Conservation (phyloP, 306 rosid genomes). For the Prinsepia uniflora region DNA sequence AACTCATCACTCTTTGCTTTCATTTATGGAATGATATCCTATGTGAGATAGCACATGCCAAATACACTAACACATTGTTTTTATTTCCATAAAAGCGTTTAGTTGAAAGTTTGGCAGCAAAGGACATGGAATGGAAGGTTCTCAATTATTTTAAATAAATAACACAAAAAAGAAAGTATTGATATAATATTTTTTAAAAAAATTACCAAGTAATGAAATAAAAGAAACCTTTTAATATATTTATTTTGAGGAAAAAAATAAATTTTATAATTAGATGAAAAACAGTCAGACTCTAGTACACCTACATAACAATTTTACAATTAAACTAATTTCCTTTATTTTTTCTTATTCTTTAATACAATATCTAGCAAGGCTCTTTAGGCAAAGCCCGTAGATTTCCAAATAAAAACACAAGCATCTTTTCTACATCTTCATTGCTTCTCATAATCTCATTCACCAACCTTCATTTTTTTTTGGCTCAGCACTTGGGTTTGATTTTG, state of each 20-base stretch:
- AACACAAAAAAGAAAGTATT: not conserved
- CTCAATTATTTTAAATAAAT: conserved; percentile 1
- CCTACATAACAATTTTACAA: not conserved
- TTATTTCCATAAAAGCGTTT: conserved; percentile 5
- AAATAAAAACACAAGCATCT: not conserved
- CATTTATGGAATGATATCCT: conserved; percentile 14
- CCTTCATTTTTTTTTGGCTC: conserved; percentile 6
- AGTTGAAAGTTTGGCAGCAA: conserved; percentile 5
- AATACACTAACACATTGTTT: not conserved
- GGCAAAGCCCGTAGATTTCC: conserved; percentile 10
- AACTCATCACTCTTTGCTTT: conserved; percentile 2
- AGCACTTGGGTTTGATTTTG: not conserved
- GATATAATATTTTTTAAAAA: no score
- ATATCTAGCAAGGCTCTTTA: not conserved
- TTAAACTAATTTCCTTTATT: not conserved
- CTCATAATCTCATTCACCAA: not conserved
- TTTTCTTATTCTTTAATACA: not conserved
- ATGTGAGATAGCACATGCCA: not conserved
- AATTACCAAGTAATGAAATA: no score
- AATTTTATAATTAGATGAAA: not conserved
- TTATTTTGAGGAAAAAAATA: no score
- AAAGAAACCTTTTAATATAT: no score
- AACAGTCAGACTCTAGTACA: no score
- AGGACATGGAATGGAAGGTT: conserved; percentile 13
- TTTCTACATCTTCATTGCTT: not conserved